Conservation (phyloP, 2,329 filamentous ascomycete genomes). For the Talaromyces sp. region DNA sequence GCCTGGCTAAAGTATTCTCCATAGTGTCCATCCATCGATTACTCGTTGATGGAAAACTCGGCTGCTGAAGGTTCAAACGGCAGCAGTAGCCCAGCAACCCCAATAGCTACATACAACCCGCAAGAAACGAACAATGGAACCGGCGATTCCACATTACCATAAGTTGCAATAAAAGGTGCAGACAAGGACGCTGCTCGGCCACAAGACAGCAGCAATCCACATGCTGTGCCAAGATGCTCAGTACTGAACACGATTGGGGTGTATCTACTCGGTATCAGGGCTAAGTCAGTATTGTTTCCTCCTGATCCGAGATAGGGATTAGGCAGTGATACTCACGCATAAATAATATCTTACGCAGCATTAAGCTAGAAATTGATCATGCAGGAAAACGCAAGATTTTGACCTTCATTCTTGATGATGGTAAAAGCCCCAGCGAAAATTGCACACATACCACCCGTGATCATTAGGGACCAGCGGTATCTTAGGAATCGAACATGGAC, state of each 20-base stretch:
- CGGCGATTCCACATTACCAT: neutral
- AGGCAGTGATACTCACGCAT: neutral
- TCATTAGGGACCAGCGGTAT: neutral
- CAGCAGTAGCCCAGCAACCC: neutral
- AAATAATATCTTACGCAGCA: neutral
- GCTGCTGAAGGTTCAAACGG: neutral
- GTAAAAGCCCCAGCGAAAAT: neutral
- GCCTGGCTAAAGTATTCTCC: neutral
- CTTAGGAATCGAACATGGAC: neutral
- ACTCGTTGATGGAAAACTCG: neutral
- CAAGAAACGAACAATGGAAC: neutral
- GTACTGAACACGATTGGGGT: neutral
- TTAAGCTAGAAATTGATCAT: neutral
- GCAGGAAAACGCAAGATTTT: neutral
- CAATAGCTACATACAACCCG: neutral
- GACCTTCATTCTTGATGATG: neutral
- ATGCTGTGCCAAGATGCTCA: neutral
- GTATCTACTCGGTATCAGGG: neutral
- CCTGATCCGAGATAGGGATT: no score
- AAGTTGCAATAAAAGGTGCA: neutral
- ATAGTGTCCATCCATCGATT: neutral
- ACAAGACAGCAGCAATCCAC: neutral
- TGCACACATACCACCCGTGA: neutral
- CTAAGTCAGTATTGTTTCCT: neutral
- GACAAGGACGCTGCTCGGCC: neutral